Evolutionary conservation across 1,284 basidiomycete species (phyloP).

Genomic region (Ganoderma meredithae): DNA sequence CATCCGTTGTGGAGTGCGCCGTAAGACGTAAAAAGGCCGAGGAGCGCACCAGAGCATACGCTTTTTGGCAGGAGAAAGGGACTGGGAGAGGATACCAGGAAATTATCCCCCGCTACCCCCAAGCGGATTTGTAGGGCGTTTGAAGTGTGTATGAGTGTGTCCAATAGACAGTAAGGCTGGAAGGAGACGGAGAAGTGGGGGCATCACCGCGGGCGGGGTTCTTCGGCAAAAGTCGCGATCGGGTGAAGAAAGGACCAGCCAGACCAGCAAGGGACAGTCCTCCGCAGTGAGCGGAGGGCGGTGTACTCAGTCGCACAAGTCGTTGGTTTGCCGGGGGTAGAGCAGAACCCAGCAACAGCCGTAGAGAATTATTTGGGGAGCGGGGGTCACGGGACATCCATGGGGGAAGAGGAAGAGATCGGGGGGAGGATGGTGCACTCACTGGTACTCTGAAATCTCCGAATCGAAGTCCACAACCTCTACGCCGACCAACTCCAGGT

Average conservation of each 20-base stretch:
- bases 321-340: too few relatives aligned
- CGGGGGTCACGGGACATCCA: slow-evolving; percentile 1
- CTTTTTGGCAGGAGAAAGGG: background rate
- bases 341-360: background rate
- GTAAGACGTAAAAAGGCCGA: slow-evolving; percentile 19
- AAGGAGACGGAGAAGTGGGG: background rate
- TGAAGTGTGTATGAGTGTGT: background rate
- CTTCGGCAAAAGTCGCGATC: background rate
- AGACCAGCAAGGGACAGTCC: background rate
- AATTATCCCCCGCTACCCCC: background rate
- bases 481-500: slow-evolving; percentile 78
- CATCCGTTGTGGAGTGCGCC: slow-evolving; percentile 18
- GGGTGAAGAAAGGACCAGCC: background rate
- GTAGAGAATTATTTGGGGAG: background rate
- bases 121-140: background rate
- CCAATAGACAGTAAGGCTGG: background rate
- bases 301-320: background rate
- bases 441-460: slow-evolving; percentile 83
- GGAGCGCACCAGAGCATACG: background rate
- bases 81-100: background rate
- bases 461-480: slow-evolving; percentile 83
- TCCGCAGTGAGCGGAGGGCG: background rate
- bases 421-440: slow-evolving; percentile 42
- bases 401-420: slow-evolving; percentile 18
- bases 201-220: too few relatives aligned